Evolutionary conservation across 257 asterid species (phyloP).

Genomic region (Nicotiana knightiana): DNA sequence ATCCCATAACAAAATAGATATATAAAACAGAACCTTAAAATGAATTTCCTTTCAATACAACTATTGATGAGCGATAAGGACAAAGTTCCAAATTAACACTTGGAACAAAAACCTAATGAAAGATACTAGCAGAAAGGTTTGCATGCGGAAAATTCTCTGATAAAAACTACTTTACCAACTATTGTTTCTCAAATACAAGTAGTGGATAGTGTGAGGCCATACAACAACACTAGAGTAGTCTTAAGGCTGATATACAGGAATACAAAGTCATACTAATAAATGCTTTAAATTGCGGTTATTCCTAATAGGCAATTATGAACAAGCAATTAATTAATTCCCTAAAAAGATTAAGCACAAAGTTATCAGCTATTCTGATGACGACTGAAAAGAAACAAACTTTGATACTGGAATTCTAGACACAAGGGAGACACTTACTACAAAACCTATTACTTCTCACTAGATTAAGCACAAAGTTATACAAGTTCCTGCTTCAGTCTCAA

Average conservation of each 20-base stretch:
- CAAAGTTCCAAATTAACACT: not conserved
- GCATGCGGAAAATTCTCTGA: not conserved
- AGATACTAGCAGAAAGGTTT: not conserved
- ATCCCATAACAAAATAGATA: not conserved
- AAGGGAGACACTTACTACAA: not conserved
- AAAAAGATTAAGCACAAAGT: not conserved
- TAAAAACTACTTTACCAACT: not conserved
- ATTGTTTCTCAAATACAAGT: not conserved
- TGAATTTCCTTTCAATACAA: not conserved
- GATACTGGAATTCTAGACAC: not conserved
- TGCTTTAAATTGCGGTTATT: not conserved
- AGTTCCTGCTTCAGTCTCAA: not conserved
- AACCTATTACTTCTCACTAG: not conserved
- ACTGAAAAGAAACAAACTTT: not conserved
- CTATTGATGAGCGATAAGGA: not conserved
- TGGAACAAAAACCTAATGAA: not conserved
- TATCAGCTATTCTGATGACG: not conserved
- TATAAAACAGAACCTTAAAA: not conserved
- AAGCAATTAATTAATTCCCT: not conserved
- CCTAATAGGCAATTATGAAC: not conserved
- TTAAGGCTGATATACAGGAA: not conserved
- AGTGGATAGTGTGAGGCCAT: conserved; percentile 3
- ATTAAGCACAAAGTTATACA: not conserved
- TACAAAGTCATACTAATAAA: not conserved
- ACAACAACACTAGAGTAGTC: not conserved